Evolutionary conservation across 83 land plant species (phyloP), one percentile per base, ranked within the genome.

Genomic region (Diphasiastrum complanatum): DNA sequence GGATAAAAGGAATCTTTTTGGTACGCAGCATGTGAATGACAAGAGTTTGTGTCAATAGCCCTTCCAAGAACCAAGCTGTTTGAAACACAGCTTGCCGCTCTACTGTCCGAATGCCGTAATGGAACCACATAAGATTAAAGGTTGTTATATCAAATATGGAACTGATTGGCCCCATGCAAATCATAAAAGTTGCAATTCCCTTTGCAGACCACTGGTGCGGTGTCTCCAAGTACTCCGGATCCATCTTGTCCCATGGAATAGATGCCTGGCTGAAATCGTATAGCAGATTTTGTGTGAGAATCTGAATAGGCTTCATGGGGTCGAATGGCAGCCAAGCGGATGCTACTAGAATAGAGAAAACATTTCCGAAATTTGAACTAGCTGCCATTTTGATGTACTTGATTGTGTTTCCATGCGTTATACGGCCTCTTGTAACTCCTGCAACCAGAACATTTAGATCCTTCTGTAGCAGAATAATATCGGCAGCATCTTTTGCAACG

Each of bases 191-290:
- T 1, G 58, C 56, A 28, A 81, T 31, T 25, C 48, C 75, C 34
- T 74, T 67, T 37, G 49, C 25, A 3, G 80, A 70, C 78, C 78
- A 81, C 20, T 69, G 62, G 27, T 70, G 72, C 1, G 84, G 84
- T 6, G 12, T 66, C 31, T 55, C 73, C 4, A 70, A 68, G 53
- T 56, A 77, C 18, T 77, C 80, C 30, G 63, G 66, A 25, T 81
- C 84, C 75, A 77, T 67, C 23, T 81, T 81, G 51, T 81, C 84
- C 84, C 84, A 81, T 19, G 84, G 80, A 29, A 81, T 81, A n/a
- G 69, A 76, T 37, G 77, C 67, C 47, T 81, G 84, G 30, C 78
- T 73, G 1, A 81, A n/a, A 27, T 55, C 72, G 47, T 74, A 74
- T 18, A 81, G 64, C 53, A 81, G 71, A 51, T 74, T 77, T 63